These are phyloP conservation scores for Lanmaoa rubissima DNA, from an alignment of 768 basidiomycete genomes.

Conservation along the genomic window DNA sequence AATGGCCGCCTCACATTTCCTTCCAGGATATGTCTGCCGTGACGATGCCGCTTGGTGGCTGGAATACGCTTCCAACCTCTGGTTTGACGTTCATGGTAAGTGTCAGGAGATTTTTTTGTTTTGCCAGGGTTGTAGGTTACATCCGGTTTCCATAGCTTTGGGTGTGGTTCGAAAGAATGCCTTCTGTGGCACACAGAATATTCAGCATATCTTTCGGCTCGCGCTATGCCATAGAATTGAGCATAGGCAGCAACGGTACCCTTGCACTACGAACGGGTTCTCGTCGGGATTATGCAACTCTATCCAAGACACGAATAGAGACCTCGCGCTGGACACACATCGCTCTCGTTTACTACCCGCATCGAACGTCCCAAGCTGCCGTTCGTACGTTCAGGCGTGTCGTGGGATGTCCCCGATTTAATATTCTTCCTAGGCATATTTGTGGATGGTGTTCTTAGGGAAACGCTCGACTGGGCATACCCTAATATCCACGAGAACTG, in stretches of 20 bases:
- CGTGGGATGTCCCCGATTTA: background rate
- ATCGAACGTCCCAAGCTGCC: constrained; percentile 50
- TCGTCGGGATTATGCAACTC: constrained; percentile 39
- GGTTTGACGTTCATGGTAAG: constrained; percentile 76
- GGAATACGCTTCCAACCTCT: constrained; percentile 51
- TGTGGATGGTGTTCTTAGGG: constrained; percentile 66
- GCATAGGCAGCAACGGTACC: constrained; percentile 53
- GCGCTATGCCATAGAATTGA: constrained; percentile 41
- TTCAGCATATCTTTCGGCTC: constrained; percentile 37
- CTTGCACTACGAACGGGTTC: constrained; percentile 47
- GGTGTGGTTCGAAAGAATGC: constrained; percentile 47
- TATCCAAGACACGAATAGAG: constrained; percentile 47
- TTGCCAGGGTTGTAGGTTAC: background rate
- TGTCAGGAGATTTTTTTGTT: background rate
- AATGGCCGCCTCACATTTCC: constrained; percentile 79
- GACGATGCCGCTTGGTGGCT: constrained; percentile 45
- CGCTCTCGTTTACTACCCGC: constrained; percentile 62
- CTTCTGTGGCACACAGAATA: constrained; percentile 33
- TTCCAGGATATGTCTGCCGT: constrained; percentile 57
- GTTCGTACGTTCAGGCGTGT: constrained; percentile 48
- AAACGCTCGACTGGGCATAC: constrained; percentile 62
- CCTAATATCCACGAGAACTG: constrained; percentile 47
- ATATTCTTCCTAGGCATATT: constrained; percentile 54
- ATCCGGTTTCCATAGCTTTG: constrained; percentile 37
- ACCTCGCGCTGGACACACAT: constrained; percentile 74